These are phyloP conservation scores for Aspergillus coremiiformis DNA, from an alignment of 495 filamentous ascomycete genomes.

Conservation along the genomic window DNA sequence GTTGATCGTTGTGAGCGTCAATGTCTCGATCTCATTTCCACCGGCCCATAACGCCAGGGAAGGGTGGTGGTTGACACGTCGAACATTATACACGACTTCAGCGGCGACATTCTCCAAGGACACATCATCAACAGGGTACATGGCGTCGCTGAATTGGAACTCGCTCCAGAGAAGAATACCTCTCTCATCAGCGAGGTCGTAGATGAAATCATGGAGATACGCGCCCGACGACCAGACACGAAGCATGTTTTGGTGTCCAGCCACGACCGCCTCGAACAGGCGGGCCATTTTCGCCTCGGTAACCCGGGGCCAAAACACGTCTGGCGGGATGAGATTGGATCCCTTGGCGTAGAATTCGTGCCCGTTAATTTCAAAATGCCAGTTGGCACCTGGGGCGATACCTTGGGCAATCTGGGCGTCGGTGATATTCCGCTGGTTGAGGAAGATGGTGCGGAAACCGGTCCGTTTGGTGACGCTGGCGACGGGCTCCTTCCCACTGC, in stretches of 20 bases:
- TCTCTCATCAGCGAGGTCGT: constrained; percentile 58
- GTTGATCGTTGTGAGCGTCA: constrained; percentile 45
- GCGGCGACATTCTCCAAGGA: constrained; percentile 53
- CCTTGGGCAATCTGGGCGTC: constrained; percentile 49
- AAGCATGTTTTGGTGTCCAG: constrained; percentile 63
- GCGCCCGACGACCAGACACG: constrained; percentile 59
- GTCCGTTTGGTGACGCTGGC: constrained; percentile 48
- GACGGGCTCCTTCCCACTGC: constrained; percentile 25
- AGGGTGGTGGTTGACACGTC: constrained; percentile 59
- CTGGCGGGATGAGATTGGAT: constrained; percentile 59
- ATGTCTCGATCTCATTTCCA: constrained; percentile 57
- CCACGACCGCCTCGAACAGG: constrained; percentile 49
- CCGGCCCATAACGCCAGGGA: constrained; percentile 62
- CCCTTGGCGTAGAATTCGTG: constrained; percentile 63
- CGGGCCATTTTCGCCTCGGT: constrained; percentile 46
- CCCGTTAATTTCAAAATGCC: constrained; percentile 65
- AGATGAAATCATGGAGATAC: constrained; percentile 61
- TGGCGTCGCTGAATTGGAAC: constrained; percentile 57
- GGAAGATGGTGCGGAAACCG: constrained; percentile 61
- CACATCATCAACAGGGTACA: constrained; percentile 50
- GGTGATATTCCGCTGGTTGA: constrained; percentile 55
- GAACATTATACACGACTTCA: constrained; percentile 57
- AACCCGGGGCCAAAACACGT: constrained; percentile 60
- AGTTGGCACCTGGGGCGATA: constrained; percentile 57
- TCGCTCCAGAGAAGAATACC: constrained; percentile 64